A percentile compares a stretch with the other conserved stretches of the same genome.
These are phyloP conservation scores for Aspergillus indologenus DNA, from an alignment of 495 filamentous ascomycete genomes.

Conservation along the genomic window DNA sequence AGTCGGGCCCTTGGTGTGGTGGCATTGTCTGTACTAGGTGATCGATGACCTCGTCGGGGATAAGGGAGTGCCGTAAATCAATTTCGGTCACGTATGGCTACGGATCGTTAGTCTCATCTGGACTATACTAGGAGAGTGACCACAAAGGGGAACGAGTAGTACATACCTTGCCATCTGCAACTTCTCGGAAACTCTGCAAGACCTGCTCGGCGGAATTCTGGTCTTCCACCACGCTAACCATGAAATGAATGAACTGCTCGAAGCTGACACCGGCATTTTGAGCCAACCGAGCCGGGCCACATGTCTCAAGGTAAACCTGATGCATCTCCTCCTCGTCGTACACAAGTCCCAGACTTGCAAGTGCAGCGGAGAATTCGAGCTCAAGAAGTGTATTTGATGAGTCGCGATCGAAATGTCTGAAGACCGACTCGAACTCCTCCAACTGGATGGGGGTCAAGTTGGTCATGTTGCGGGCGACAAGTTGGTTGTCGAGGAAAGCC, in stretches of 20 bases:
- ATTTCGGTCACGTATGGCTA: conserved; percentile 95
- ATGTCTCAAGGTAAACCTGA: conserved; percentile 79
- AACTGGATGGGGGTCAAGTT: conserved; percentile 97
- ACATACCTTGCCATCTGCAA: conserved; percentile 88
- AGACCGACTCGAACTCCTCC: conserved; percentile 96
- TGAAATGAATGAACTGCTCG: conserved; percentile 98
- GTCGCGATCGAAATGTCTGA: conserved; percentile 96
- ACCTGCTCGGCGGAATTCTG: conserved; percentile 98
- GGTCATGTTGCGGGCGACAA: conserved; percentile 96
- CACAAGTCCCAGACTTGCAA: conserved; percentile 88
- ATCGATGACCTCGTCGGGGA: conserved; percentile 93
- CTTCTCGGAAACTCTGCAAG: conserved; percentile 92
- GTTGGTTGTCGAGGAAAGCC: conserved; percentile 94
- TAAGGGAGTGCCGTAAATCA: conserved; percentile 88
- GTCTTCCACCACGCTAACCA: conserved; percentile 98
- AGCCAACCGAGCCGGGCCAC: conserved; percentile 42
- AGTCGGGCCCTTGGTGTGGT: conserved; percentile 69
- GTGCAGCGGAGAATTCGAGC: conserved; percentile 89
- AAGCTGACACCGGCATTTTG: conserved; percentile 72
- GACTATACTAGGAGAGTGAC: background rate
- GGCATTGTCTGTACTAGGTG: conserved; percentile 87
- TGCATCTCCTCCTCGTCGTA: conserved; percentile 98
- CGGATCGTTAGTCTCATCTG: background rate
- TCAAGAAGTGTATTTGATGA: conserved; percentile 86
- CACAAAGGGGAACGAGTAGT: background rate